Base-by-base conservation (phyloP, 202 grass and related monocot species). In the Setaria italica region DNA sequence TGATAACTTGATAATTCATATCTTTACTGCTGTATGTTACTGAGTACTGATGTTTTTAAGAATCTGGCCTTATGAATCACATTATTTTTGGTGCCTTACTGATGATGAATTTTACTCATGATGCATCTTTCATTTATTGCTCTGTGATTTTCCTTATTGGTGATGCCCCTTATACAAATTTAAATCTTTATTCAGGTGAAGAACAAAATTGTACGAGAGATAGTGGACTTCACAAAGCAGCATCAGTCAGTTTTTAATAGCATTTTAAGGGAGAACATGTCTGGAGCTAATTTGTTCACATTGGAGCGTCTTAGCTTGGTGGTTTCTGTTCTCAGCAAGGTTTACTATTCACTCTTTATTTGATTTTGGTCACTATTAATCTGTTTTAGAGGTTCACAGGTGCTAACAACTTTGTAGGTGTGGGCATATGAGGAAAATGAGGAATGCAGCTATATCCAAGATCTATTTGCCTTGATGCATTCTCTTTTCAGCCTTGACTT, bases 401-500 rank as follows among this genome's bases (percentile, higher is more conserved):
- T 79, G 35, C 6, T 51, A 48, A 62, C n/a, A 62, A 80, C 53
- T 87, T 80, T 70, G 21, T 86, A 99, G 96, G 92, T 99, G 56
- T 99, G 96, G 96, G 72, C 96, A 19, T 99, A 95, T 2, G 93
- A 94, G 86, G 96, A 99, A 92, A 88, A 94, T 85, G 93, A 99
- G 47, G 88, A 99, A 50, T 90, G 83, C 85, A 92, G 96, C 39
- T 91, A 94, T 85, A 74, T 92, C 83, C 92, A 99, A 87, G 86
- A 88, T 68, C 91, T 99, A 37, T 99, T 99, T 87, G 84, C 79
- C 74, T 87, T 92, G 88, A 92, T 92, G 96, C 74, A 80, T 57
- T 85, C 80, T 88, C 70, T 92, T 88, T 94, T 99, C 76, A 88
- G 75, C 78, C 77, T 87, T 16, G 91, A 92, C 85, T 76, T 86